Evolutionary conservation across 257 asterid species (phyloP).

Genomic region (Ophiorrhiza pumila): DNA sequence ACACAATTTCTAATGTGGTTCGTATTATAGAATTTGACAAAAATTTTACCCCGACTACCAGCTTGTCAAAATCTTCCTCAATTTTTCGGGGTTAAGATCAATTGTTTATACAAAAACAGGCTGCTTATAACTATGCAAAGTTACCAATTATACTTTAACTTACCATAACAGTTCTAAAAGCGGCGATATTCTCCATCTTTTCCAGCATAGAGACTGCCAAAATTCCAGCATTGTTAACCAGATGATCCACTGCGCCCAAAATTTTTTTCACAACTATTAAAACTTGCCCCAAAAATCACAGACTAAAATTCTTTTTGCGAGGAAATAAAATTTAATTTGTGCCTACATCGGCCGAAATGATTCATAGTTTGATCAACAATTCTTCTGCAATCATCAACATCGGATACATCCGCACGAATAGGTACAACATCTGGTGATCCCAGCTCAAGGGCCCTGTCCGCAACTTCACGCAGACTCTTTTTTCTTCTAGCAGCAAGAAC

Average conservation of each 20-base stretch:
- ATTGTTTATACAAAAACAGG: no score
- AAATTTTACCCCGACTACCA: no score
- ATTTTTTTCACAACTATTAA: no score
- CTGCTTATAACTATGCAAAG: no score
- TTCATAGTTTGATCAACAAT: slow-evolving; percentile 52
- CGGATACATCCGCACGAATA: slow-evolving; percentile 48
- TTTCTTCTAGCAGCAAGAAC: slow-evolving; percentile 73
- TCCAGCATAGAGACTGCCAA: slow-evolving; percentile 51
- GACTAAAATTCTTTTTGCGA: no score
- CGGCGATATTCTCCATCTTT: slow-evolving; percentile 44
- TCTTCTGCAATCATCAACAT: slow-evolving; percentile 48
- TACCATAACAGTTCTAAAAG: slow-evolving; percentile 57
- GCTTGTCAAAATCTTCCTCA: no score
- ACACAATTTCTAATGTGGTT: no score
- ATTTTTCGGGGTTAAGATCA: no score
- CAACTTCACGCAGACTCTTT: slow-evolving; percentile 51
- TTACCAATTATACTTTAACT: slow-evolving; percentile 3
- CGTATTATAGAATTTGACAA: no score
- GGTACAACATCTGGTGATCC: slow-evolving; percentile 64
- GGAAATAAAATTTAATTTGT: no score
- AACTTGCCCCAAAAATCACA: not conserved
- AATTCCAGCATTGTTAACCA: slow-evolving; percentile 68
- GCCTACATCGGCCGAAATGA: slow-evolving; percentile 65
- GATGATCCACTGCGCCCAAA: slow-evolving; percentile 60
- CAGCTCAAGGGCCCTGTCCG: slow-evolving; percentile 41